Evolutionary conservation across 169 alveolate genomes (phyloP), one percentile per base, ranked within the genome.

Genomic region (Cryptosporidium bovis): DNA sequence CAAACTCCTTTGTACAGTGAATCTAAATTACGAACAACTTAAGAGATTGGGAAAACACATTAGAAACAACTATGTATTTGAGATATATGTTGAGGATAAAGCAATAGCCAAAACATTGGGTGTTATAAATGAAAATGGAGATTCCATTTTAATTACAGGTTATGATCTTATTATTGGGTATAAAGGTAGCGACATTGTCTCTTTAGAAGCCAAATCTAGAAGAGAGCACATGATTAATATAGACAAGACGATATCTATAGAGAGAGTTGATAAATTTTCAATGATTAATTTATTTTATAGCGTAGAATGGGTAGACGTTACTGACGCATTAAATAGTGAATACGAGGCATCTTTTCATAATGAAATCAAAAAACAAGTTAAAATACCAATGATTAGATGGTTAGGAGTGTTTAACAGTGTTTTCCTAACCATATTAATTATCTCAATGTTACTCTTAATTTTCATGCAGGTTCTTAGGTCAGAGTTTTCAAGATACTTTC

Each of bases 41-140:
- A 40, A 46, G 13, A 56, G 87, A 20, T 24, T 77, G 10, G 64
- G 71, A 66, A 10, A 62, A 16, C 77, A 56, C 24, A 77, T 77
- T 34, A 24, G 44, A 8, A 62, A 77, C 20, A 56, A 62, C 31
- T 56, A 60, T 53, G 71, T 77, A 44, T 77, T 77, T 44, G 87
- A 77, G 24, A 56, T 77, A 3, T 60, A 60, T n/a, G 65, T 56
- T 8, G 87, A 62, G 7, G 87, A 77, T 34, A 77, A 60, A 29
- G 87, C 87, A 77, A 62, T 77, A 40, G 87, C 87, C n/a, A 77
- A 77, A 60, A 56, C 87, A 24, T 53, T 77, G 8, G 87, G 87
- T 1, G 33, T 46, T 40, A 56, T 60, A 44, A 62, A 77, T 62
- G 77, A 56, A 15, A 58, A 60, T 46, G 64, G 56, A 5, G 65